Base-by-base conservation (phyloP, 2,329 filamentous ascomycete genomes). In the Aulographum hederae region DNA sequence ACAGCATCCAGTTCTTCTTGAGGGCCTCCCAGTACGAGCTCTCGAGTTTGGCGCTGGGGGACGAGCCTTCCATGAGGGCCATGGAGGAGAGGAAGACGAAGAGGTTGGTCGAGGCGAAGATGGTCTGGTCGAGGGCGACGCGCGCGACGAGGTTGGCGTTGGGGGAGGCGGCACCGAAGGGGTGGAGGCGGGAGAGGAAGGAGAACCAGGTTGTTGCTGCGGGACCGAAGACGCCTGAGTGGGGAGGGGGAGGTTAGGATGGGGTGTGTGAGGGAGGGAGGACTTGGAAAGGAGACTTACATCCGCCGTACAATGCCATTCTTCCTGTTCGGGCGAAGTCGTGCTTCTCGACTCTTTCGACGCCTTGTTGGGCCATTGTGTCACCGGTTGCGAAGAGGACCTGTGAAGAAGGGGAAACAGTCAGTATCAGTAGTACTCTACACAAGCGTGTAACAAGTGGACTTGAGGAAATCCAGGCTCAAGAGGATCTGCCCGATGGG, bases 311-410 rank as follows among this genome's bases (percentile, higher is more conserved):
- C 37, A 76, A 57, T 27, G 72, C 72, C 80, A 91, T 89, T 44
- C 80, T 73, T 8, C 65, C 73, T 18, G 79, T 85, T 32, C 80
- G 69, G 18, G 60, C 58, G 23, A 72, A 46, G 43, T 80, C 57
- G 52, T 98, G 86, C 41, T 78, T 77, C 43, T 75, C 58, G 17
- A 78, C 42, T 53, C 73, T 75, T 58, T 95, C 86, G 37, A 98
- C 79, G 21, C 72, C 64, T 58, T 95, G 86, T 57, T 98, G 89
- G 23, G 89, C 82, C 42, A 91, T 74, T 37, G 78, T 65, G 58
- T 98, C 89, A 46, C 89, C 89, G 11, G 84, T 80, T 36, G 78
- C 85, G 52, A 95, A 98, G 39, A 98, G 74, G 37, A 95, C 53
- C 69, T 73, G 40, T 14, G 15, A 20, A 8, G 26, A 6, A n/a